Base-by-base conservation (phyloP, 2,329 filamentous ascomycete genomes). In the Cladosporium sp. region DNA sequence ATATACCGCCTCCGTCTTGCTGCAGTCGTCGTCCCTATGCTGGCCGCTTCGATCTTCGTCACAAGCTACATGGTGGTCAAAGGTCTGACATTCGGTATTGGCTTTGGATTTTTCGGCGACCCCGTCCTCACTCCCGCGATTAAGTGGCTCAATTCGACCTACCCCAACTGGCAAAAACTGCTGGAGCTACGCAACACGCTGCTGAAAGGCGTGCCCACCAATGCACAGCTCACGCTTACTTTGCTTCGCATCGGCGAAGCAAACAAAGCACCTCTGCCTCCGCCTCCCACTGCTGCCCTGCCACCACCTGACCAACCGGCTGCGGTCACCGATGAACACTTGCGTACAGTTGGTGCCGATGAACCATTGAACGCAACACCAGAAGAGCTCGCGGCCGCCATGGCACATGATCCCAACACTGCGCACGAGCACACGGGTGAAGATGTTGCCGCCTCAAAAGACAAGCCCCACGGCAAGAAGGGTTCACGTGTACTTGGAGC, bases 201-300 rank as follows among this genome's bases (percentile, higher is more conserved):
- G 1, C 86, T 96, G 60, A 92, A 90, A 74, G 91, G 92, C 2
- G 88, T 95, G 0, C 92, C 92, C 0, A 96, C 92, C 1, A 95
- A 96, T 74, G 91, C 92, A 3, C 92, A 96, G 74, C 85, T 96
- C 21, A 88, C 92, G 0, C 81, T 96, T 32, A 96, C 92, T 0
- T 83, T 96, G 1, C 86, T 96, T 12, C 90, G 92, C 5, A 88
- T 94, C 34, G 92, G 92, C 49, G 92, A 96, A 78, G 87, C 86
- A 12, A 93, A 93, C 78, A 90, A 91, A 70, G 89, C 91, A 0
- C 92, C 92, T 0, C 78, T 96, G 0, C 91, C 92, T 34, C 82
- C 86, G 12, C 85, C 86, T 26, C 85, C 86, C 18, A 76, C 75
- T 18, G 78, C 81, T 26, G 68, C 72, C 3, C 68, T 76, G 11